Percentiles rank a stretch among this genome's conserved stretches.
Conservation (phyloP, 371 early-diverging fungal genomes). For the Mucor irregularis region DNA sequence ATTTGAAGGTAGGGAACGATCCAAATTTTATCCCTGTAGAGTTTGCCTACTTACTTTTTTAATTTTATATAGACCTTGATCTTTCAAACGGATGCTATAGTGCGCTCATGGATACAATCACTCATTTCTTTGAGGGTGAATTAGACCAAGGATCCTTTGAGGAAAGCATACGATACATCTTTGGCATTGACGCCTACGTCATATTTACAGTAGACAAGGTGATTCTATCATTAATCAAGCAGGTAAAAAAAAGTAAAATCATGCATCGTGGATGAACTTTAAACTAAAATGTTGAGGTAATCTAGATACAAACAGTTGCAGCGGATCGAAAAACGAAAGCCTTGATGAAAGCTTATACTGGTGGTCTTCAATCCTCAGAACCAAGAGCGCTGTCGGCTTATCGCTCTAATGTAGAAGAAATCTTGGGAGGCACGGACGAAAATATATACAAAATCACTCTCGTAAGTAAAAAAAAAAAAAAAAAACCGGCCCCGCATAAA, state of each 20-base stretch:
- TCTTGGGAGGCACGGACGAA: constrained; percentile 72
- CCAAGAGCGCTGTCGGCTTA: constrained; percentile 52
- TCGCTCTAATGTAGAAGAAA: constrained; percentile 76
- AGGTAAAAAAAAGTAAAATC: too few relatives aligned
- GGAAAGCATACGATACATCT: constrained; percentile 80
- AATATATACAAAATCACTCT: constrained; percentile 82
- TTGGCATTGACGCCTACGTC: constrained; percentile 79
- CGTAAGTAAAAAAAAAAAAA: constrained; percentile 57
- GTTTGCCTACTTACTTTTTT: background rate
- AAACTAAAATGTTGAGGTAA: background rate
- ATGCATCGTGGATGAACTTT: too few relatives aligned
- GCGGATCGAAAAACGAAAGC: constrained; percentile 11
- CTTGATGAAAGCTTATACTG: background rate
- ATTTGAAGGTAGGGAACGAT: constrained; percentile 40
- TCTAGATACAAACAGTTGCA: background rate
- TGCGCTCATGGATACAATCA: constrained; percentile 68
- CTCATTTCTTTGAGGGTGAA: constrained; percentile 72
- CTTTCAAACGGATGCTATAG: constrained; percentile 60
- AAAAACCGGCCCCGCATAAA: too few relatives aligned
- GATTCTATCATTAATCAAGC: constrained; percentile 70
- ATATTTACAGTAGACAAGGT: constrained; percentile 85
- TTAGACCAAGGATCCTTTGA: constrained; percentile 85
- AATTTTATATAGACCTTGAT: constrained; percentile 42
- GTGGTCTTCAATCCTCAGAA: background rate
- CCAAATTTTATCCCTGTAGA: background rate